Evolutionary conservation across 257 asterid genomes (phyloP).

Genomic region (Orobanche coerulescens): DNA sequence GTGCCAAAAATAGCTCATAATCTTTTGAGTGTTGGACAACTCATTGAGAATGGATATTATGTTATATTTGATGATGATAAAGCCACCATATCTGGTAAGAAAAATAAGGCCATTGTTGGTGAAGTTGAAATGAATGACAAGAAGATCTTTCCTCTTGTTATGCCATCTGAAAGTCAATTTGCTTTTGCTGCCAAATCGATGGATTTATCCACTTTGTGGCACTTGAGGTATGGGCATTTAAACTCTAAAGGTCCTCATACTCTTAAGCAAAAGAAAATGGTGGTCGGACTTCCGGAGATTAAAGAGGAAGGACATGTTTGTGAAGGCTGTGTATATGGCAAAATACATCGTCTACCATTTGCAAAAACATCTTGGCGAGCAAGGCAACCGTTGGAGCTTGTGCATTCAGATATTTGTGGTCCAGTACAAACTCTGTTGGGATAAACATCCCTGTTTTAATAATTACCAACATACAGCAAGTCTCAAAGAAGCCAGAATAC

Average conservation of each 20-base stretch:
- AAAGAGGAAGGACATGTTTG: not conserved
- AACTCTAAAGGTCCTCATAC: not conserved
- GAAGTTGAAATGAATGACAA: not conserved
- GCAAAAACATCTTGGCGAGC: not conserved
- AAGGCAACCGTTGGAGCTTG: too few species aligned
- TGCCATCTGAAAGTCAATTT: not conserved
- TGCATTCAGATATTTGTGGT: too few species aligned
- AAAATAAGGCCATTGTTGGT: not conserved
- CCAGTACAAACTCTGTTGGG: too few species aligned
- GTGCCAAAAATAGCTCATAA: not conserved
- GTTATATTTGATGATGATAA: not conserved
- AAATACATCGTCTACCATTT: not conserved
- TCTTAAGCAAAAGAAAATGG: not conserved
- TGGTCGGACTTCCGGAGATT: not conserved
- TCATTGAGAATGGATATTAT: not conserved
- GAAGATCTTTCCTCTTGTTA: not conserved
- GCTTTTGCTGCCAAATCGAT: not conserved
- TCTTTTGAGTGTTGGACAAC: not conserved
- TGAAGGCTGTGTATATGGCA: not conserved
- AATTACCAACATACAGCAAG: too few species aligned
- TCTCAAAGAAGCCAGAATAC: too few species aligned
- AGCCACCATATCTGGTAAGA: not conserved
- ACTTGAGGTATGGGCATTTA: not conserved
- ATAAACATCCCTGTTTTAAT: too few species aligned
- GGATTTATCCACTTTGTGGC: not conserved